Evolutionary conservation across 352 stramenopile species (phyloP), one percentile per base, ranked within the genome.

Genomic region (Phytopythium cucurbitacearum): DNA sequence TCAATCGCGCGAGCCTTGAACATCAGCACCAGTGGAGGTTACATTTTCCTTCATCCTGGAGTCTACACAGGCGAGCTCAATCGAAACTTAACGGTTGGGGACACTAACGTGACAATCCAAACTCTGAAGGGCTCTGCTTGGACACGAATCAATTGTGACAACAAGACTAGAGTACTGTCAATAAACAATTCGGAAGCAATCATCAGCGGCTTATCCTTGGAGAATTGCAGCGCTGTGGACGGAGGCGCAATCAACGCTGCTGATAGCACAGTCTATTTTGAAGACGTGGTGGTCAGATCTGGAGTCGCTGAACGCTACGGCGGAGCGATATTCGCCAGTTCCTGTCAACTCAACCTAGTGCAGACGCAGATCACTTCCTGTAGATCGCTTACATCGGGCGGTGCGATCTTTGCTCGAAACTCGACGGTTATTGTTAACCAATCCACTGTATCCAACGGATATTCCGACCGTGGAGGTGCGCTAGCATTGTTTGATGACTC

Each of bases 21-120:
- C 5, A 48, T 85, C 32, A 78, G 71, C 7, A 50, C 33, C 0
- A 44, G 63, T 21, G 69, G 62, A 15, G 59, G 56, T 43, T 56
- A 64, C 7, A 75, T 90, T 43, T 70, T 90, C 0, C 40, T 88
- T 13, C 87, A 87, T 40, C 80, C 80, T 38, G 80, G 75, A 11
- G 37, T 46, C 7, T 90, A 87, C 58, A 68, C 42, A 7, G 75
- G 71, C 0, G 2, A 32, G 2, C 13, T 47, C 4, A 84, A 89
- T 53, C 69, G 67, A 7, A 51, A 67, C 8, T 44, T 86, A 13
- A 38, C 45, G 36, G 36, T 81, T 0, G 12, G 34, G 0, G 42
- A 51, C 0, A 49, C 40, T 3, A 60, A 59, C 0, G 15, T 90
- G 5, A 71, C 43, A 0, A 74, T 90, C 12, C 38, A 48, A 1